Conservation (phyloP, 2,329 filamentous ascomycete species). For the Phaeosphaeriaceae sp. region DNA sequence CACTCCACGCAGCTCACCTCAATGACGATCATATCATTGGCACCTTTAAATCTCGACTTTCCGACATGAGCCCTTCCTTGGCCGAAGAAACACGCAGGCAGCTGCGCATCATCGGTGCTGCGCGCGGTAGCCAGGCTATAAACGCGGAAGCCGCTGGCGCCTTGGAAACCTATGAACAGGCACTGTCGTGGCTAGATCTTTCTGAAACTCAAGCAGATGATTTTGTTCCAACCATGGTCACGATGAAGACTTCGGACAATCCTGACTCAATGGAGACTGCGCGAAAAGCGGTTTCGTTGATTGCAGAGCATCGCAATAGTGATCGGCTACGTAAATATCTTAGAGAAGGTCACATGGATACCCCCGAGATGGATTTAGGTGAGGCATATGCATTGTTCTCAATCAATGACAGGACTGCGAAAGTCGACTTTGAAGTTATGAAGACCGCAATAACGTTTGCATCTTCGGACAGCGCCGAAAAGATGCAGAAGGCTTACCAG, state of each 20-base stretch:
- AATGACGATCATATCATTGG: constrained; percentile 68
- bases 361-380: constrained; percentile 59
- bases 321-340: constrained; percentile 60
- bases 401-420: constrained; percentile 58
- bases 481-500: constrained; percentile 55
- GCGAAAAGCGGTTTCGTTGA: constrained; percentile 62
- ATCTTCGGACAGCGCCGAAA: constrained; percentile 53
- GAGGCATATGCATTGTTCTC: constrained; percentile 49
- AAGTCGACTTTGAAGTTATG: constrained; percentile 55
- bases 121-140: constrained; percentile 64
- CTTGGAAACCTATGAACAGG: constrained; percentile 68
- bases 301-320: constrained; percentile 65
- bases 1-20: constrained; percentile 46
- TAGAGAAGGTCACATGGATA: constrained; percentile 57
- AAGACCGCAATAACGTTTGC: constrained; percentile 41
- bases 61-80: constrained; percentile 59
- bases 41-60: constrained; percentile 64
- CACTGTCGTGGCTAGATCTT: constrained; percentile 66
- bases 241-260: constrained; percentile 62
- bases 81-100: constrained; percentile 63
- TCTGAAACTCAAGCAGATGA: constrained; percentile 58
- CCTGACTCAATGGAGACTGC: constrained; percentile 58
- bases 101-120: constrained; percentile 65
- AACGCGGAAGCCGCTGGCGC: constrained; percentile 63
- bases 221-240: constrained; percentile 63